A percentile compares a stretch with the other conserved stretches of the same genome.
Conservation (phyloP, 75 land plant genomes). For the Cunninghamia lanceolata region DNA sequence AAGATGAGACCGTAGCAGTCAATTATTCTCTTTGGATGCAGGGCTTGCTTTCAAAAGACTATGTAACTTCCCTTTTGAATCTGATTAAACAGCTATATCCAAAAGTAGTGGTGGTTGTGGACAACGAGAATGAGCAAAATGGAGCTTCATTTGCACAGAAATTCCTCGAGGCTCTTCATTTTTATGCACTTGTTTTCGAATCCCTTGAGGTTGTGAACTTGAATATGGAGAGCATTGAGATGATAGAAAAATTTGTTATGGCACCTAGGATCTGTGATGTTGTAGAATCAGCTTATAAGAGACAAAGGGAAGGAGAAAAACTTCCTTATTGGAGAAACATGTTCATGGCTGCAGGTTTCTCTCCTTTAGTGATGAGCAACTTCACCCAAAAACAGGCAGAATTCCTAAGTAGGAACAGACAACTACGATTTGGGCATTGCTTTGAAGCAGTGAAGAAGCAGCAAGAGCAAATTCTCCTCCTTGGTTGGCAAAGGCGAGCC, state of each 20-base stretch:
- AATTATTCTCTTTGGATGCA: constrained; percentile 59
- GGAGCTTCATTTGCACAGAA: constrained; percentile 55
- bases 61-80: constrained; percentile 38
- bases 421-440: constrained; percentile 53
- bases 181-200: constrained; percentile 57
- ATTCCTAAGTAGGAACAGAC: constrained; percentile 47
- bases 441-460: constrained; percentile 31
- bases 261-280: constrained; percentile 47
- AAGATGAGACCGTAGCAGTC: constrained; percentile 69
- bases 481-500: constrained; percentile 74
- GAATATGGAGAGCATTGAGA: constrained; percentile 34
- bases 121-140: constrained; percentile 41
- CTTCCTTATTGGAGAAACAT: constrained; percentile 56
- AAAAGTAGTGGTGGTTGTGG: constrained; percentile 62
- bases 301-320: constrained; percentile 38
- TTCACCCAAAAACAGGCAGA: constrained; percentile 81
- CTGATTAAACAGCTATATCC: constrained; percentile 57
- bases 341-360: constrained; percentile 55
- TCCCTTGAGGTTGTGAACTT: constrained; percentile 63
- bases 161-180: constrained; percentile 59
- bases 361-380: constrained; percentile 64
- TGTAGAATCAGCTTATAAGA: constrained; percentile 26
- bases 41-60: constrained; percentile 11
- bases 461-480: constrained; percentile 63
- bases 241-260: constrained; percentile 58